These are phyloP conservation scores for Diaporthe batatas DNA, from an alignment of 2,329 filamentous ascomycete species.

Conservation along the genomic window DNA sequence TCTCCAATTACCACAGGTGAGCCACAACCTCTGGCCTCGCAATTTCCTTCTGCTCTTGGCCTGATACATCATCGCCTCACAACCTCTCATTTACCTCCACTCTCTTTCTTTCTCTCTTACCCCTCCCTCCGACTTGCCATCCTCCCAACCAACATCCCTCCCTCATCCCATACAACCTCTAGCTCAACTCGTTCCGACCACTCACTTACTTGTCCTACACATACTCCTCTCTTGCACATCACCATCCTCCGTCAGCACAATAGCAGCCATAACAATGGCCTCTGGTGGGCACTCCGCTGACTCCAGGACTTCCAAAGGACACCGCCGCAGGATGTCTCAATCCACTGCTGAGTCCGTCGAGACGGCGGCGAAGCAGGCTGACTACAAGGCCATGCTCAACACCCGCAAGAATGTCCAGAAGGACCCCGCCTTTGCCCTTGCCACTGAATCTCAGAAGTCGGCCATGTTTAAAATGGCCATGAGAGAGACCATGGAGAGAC, in stretches of 20 bases:
- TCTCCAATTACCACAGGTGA: background rate
- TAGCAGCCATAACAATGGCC: background rate
- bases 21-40: background rate
- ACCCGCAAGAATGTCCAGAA: conserved; percentile 30
- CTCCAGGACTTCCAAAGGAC: conserved; percentile 45
- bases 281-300: conserved; percentile 47
- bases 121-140: too few species aligned
- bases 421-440: conserved; percentile 30
- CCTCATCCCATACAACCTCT: background rate
- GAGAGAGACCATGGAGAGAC: conserved; percentile 37
- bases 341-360: conserved; percentile 24
- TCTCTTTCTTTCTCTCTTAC: background rate
- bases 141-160: background rate
- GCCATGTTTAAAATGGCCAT: conserved; percentile 38
- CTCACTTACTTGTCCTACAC: background rate
- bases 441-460: conserved; percentile 28
- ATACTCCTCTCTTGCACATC: background rate
- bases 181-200: background rate
- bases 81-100: background rate
- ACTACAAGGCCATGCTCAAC: conserved; percentile 43
- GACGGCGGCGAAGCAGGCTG: conserved; percentile 34
- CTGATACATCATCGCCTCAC: background rate
- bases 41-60: background rate
- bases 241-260: background rate
- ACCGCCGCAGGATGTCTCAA: conserved; percentile 43